These are phyloP conservation scores for Ceratocystiopsis sp. DNA, from an alignment of 2,329 filamentous ascomycete genomes.

Conservation along the genomic window DNA sequence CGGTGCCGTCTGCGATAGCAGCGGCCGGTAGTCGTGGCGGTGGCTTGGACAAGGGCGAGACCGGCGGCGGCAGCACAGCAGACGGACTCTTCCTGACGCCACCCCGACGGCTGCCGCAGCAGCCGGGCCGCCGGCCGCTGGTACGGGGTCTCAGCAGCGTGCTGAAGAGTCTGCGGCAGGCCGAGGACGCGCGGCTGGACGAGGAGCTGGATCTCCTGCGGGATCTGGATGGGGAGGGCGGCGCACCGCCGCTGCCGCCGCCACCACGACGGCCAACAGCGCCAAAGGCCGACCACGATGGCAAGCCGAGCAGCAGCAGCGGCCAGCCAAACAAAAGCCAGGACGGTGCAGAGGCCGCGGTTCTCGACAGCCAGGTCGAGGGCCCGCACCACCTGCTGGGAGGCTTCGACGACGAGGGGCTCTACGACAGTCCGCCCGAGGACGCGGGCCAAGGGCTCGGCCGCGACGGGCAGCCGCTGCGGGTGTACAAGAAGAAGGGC, in stretches of 20 bases:
- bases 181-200: slow-evolving; percentile 52
- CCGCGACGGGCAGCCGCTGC: slow-evolving; percentile 40
- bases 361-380: slow-evolving; percentile 25
- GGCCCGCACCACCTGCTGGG: slow-evolving; percentile 28
- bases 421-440: slow-evolving; percentile 38
- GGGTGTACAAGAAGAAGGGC: slow-evolving; percentile 66
- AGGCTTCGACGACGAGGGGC: slow-evolving; percentile 45
- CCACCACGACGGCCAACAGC: no score
- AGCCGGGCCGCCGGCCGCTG: slow-evolving; percentile 32
- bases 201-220: slow-evolving; percentile 58
- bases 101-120: slow-evolving; percentile 20
- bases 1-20: slow-evolving; percentile 22
- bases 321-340: no score
- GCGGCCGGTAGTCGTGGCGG: slow-evolving; percentile 25
- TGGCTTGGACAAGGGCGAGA: slow-evolving; percentile 38
- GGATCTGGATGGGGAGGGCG: slow-evolving; percentile 44
- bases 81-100: slow-evolving; percentile 20
- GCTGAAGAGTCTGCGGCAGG: slow-evolving; percentile 50
- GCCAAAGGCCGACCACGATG: no score
- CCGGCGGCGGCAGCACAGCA: slow-evolving; percentile 27
- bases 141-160: slow-evolving; percentile 57
- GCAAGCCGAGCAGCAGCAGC: no score
- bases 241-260: slow-evolving; percentile 1
- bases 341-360: slow-evolving; percentile 14
- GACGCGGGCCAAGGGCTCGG: slow-evolving; percentile 17